Conservation (phyloP, 805 yeast species). For the Wickerhamiella azyma region DNA sequence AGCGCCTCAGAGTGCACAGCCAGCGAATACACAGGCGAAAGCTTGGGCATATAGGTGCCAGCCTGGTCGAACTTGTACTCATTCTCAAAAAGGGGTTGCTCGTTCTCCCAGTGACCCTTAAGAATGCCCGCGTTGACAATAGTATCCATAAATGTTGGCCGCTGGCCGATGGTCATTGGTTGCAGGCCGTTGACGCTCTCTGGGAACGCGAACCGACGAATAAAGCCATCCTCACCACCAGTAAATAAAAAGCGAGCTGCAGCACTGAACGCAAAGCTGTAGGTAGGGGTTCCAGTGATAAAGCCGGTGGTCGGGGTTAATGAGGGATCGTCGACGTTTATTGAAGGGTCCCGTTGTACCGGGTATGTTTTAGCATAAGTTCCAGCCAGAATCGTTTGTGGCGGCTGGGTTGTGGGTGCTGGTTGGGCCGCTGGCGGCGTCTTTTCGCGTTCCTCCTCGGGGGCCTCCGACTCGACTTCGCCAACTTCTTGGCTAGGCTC, state of each 20-base stretch:
- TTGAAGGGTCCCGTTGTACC: not conserved
- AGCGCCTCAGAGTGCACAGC: slow-evolving; percentile 71
- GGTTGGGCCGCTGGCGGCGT: not conserved
- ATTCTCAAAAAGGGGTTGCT: slow-evolving; percentile 52
- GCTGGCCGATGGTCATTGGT: slow-evolving; percentile 81
- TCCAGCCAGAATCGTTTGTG: not conserved
- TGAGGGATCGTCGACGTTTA: not conserved
- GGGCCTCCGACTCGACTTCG: not conserved
- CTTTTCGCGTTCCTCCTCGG: not conserved
- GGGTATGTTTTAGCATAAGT: not conserved
- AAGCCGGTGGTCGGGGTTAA: slow-evolving; percentile 66
- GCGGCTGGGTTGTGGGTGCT: not conserved
- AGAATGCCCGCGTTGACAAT: slow-evolving; percentile 75
- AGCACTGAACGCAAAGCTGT: slow-evolving; percentile 59
- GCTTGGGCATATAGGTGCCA: slow-evolving; percentile 27
- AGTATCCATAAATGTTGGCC: slow-evolving; percentile 76
- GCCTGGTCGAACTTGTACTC: slow-evolving; percentile 29
- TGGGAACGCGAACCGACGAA: slow-evolving; percentile 76
- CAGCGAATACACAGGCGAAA: slow-evolving; percentile 77
- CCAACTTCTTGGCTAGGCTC: not conserved
- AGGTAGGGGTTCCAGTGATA: slow-evolving; percentile 66
- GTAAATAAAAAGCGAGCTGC: slow-evolving; percentile 81
- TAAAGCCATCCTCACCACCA: slow-evolving; percentile 93
- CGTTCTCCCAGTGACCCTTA: slow-evolving; percentile 88
- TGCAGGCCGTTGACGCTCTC: slow-evolving; percentile 76